Percentiles rank a stretch among this genome's conserved stretches.
phyloP scores from a whole-genome alignment of 345 rosid species.

The Salix dunnii region DNA sequence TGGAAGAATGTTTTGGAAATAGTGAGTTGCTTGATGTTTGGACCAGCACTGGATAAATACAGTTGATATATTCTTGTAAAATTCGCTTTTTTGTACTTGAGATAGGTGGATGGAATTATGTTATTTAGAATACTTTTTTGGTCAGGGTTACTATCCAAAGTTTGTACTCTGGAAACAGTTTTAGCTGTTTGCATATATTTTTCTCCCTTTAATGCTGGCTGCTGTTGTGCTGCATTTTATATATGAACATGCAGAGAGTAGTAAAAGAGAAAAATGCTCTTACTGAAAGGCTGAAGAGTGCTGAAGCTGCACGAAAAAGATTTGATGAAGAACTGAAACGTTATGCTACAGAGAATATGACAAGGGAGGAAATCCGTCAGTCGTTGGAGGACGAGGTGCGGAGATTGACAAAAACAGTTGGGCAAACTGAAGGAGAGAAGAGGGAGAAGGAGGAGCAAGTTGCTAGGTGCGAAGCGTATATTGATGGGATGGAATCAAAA shows the following conservation, averaged over 20 bases:
- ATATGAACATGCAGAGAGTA: constrained; percentile 60
- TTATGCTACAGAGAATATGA: constrained; percentile 75
- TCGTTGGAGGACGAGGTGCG: constrained; percentile 88
- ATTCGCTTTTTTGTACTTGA: not conserved
- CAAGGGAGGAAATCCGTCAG: constrained; percentile 80
- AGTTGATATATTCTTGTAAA: not conserved
- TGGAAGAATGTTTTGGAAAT: not conserved
- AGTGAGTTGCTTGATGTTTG: not conserved
- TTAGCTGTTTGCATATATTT: constrained; percentile 4
- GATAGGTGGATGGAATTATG: not conserved
- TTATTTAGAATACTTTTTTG: not conserved
- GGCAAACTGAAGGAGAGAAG: constrained; percentile 93
- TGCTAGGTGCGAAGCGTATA: constrained; percentile 87
- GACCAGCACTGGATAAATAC: not conserved
- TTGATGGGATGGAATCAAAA: constrained; percentile 87
- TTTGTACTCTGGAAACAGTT: not conserved
- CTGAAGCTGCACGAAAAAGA: constrained; percentile 87
- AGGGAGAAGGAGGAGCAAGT: constrained; percentile 89
- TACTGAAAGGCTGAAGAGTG: constrained; percentile 78
- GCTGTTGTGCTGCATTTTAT: constrained; percentile 4
- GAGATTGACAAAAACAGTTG: constrained; percentile 75
- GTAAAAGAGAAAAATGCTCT: constrained; percentile 92
- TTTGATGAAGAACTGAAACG: constrained; percentile 90
- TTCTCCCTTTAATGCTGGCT: not conserved
- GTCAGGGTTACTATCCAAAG: not conserved